Base-by-base conservation (phyloP, 208 protist species). In the Vickermania ingenoplastis region DNA sequence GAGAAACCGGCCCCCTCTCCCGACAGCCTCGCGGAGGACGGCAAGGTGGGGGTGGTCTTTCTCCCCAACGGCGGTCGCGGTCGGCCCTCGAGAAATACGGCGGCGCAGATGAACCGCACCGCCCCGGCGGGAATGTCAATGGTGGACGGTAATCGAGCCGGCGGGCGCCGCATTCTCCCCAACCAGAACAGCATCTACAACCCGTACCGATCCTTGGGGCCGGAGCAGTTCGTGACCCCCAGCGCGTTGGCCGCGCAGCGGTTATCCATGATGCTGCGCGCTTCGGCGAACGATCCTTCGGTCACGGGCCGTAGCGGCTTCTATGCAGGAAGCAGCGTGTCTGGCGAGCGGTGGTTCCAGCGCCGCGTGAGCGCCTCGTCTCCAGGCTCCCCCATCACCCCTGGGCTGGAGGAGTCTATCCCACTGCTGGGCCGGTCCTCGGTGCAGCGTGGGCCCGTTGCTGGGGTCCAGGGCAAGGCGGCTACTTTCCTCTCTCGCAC, bases 191-290 rank as follows among this genome's bases (percentile, higher is more conserved):
- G 24, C 50, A 26, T 26, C 7, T 28, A 26, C 50, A 54, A 54
- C 24, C 50, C 66, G 14, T 82, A 75, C 63, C 48, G 58, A 1
- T 75, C 81, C 0, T 45, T 45, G 17, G 36, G 36, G 7, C 11
- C 36, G 7, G 36, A 45, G 17, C 36, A 45, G 17, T 45, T n/a
- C 36, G 36, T 45, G 7, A 45, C 36, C 36, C 81, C 81, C 0
- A 73, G 76, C 0, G 69, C 81, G 1, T 31, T 84, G 45, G 81
- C 81, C 1, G 81, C 81, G 21, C 75, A 79, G 54, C 73, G 81
- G n/a, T 71, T 88, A n/a, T 77, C 74, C 24, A 61, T 57, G 25
- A 77, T 82, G 71, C 55, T 88, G 60, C 71, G 49, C 23, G 49
- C 71, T 36, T 79, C 81, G 21, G 79, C 83, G 73, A 31, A 30